phyloP scores from a whole-genome alignment of 2,329 filamentous ascomycete species.

The Colletotrichum sp. region DNA sequence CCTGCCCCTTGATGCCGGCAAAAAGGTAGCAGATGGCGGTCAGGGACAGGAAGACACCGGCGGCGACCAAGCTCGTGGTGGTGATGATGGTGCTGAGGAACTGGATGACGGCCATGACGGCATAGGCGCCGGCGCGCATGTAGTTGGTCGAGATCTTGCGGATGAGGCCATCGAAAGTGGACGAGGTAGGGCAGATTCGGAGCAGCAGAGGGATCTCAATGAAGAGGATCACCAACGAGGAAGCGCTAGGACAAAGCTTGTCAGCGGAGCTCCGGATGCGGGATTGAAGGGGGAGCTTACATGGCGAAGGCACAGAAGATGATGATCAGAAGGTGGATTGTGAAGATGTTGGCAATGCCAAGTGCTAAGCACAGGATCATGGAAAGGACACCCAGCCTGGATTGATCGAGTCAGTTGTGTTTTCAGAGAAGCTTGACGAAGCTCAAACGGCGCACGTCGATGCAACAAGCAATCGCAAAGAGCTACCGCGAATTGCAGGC shows the following conservation, averaged over 20 bases:
- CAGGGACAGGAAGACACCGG: slow-evolving; percentile 79
- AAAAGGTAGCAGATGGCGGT: slow-evolving; percentile 81
- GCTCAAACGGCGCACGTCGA: background rate
- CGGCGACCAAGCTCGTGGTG: slow-evolving; percentile 79
- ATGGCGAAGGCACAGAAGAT: slow-evolving; percentile 58
- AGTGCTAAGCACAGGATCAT: slow-evolving; percentile 74
- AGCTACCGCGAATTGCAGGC: background rate
- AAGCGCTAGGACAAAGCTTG: slow-evolving; percentile 57
- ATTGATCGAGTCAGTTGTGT: slow-evolving; percentile 22
- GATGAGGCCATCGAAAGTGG: slow-evolving; percentile 86
- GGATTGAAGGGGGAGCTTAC: slow-evolving; percentile 42
- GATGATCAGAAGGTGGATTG: slow-evolving; percentile 51
- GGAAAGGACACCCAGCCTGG: slow-evolving; percentile 71
- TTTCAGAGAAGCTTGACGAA: background rate
- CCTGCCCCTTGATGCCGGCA: slow-evolving; percentile 81
- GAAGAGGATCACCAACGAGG: slow-evolving; percentile 77
- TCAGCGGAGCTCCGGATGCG: background rate
- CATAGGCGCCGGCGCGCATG: slow-evolving; percentile 90
- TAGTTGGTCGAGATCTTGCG: slow-evolving; percentile 95
- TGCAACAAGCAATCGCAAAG: background rate
- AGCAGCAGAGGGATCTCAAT: slow-evolving; percentile 92
- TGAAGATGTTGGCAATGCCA: slow-evolving; percentile 71
- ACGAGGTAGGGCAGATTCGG: slow-evolving; percentile 94
- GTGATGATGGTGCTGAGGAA: slow-evolving; percentile 76
- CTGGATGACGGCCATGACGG: slow-evolving; percentile 79